Evolutionary conservation across 164 flowering plant genomes (phyloP).

Genomic region (Stephania yunnanensis): DNA sequence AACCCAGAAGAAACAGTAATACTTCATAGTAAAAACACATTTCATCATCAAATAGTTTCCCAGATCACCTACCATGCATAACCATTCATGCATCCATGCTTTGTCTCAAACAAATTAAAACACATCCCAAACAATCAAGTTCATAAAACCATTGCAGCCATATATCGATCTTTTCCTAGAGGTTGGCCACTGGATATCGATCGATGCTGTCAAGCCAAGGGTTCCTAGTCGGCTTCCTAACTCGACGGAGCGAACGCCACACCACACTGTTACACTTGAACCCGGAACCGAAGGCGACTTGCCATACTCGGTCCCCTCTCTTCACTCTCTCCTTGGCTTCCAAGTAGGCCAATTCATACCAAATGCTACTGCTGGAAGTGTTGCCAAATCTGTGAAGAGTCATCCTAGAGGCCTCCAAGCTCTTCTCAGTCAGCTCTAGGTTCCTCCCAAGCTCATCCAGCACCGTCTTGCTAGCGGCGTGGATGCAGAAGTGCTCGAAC

Average conservation of each 20-base stretch:
- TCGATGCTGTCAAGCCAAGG: slow-evolving; percentile 78
- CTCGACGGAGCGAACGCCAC: slow-evolving; percentile 58
- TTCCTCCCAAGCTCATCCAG: slow-evolving; percentile 80
- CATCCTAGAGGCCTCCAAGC: slow-evolving; percentile 83
- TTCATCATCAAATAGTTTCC: neutral
- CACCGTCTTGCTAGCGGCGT: slow-evolving; percentile 75
- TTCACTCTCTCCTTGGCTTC: slow-evolving; percentile 75
- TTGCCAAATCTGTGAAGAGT: slow-evolving; percentile 86
- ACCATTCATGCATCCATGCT: neutral
- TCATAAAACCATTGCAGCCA: neutral
- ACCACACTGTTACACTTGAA: slow-evolving; percentile 92
- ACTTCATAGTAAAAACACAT: neutral
- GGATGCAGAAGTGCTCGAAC: slow-evolving; percentile 91
- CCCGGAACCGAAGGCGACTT: slow-evolving; percentile 85
- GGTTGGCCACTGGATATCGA: slow-evolving; percentile 36
- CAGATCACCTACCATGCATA: neutral
- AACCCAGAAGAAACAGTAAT: neutral
- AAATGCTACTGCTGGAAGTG: slow-evolving; percentile 91
- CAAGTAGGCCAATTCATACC: slow-evolving; percentile 91
- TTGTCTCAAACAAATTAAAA: neutral
- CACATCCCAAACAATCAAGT: neutral
- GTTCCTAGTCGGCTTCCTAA: slow-evolving; percentile 43
- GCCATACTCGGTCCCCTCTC: slow-evolving; percentile 88
- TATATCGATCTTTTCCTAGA: neutral
- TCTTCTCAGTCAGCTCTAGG: slow-evolving; percentile 61